phyloP scores from a whole-genome alignment of 495 filamentous ascomycete species.

The Immersiella caudata region DNA sequence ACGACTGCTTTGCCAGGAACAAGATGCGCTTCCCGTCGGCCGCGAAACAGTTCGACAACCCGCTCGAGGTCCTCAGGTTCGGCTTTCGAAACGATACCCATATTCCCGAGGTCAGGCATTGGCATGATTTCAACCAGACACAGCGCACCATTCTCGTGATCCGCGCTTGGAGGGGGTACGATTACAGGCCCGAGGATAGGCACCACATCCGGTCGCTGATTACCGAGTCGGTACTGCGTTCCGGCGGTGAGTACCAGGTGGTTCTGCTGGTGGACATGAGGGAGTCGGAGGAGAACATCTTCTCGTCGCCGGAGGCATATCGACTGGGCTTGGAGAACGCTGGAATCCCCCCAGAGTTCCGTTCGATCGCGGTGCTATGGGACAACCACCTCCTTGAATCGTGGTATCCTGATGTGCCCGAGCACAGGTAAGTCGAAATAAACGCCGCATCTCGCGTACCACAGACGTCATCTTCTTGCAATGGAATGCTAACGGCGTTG shows the following conservation, averaged over 20 bases:
- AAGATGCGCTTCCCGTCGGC: conserved; percentile 56
- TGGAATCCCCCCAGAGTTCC: conserved; percentile 58
- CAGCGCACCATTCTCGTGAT: conserved; percentile 44
- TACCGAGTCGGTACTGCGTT: conserved; percentile 55
- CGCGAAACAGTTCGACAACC: conserved; percentile 26
- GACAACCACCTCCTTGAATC: conserved; percentile 46
- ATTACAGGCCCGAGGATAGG: conserved; percentile 46
- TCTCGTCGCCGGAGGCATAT: conserved; percentile 52
- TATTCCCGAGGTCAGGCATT: conserved; percentile 34
- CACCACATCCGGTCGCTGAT: conserved; percentile 58
- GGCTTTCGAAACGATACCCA: conserved; percentile 25
- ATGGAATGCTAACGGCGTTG: not conserved
- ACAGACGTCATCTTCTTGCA: not conserved
- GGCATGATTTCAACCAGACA: conserved; percentile 36
- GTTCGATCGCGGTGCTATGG: conserved; percentile 60
- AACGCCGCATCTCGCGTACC: not conserved
- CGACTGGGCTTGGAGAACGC: conserved; percentile 48
- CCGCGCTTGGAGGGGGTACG: conserved; percentile 47
- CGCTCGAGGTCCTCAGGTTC: conserved; percentile 32
- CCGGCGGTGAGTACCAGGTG: conserved; percentile 62
- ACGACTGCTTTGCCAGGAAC: conserved; percentile 69
- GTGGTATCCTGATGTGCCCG: conserved; percentile 44
- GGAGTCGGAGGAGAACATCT: conserved; percentile 55
- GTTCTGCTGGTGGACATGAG: conserved; percentile 62
- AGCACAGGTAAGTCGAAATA: conserved; percentile 35